Evolutionary conservation across 1,139 yeast genomes (phyloP), one percentile per base, ranked within the genome.

Genomic region (Hansenula lynferdii): DNA sequence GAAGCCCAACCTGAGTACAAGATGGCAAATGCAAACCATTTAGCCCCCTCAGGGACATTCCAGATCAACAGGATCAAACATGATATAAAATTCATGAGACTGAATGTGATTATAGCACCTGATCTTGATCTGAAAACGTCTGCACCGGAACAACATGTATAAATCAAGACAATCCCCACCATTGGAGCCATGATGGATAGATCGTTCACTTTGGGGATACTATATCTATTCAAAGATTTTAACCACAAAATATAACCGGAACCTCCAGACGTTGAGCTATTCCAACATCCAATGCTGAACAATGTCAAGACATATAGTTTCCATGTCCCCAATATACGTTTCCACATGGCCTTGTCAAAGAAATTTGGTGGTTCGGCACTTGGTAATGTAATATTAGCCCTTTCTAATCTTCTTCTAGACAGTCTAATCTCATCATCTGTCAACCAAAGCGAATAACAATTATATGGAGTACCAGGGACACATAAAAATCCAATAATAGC

Each of bases 391-490:
- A 41, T 72, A 69, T 42, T 66, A 60, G 40, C 41, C 12, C 45
- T 36, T 31, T 34, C 38, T 17, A 43, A 33, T 28, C 43, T 41
- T 28, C 40, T 42, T 30, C 61, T 48, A 15, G 64, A 63, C 9
- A 65, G 37, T 37, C 60, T 50, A 32, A 64, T 60, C 37, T 67
- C 71, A 38, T 64, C 69, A 17, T 60, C 57, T 12, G 62, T 56
- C n/a, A 50, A 38, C 15, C 33, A 45, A 5, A 50, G 18, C 4
- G 54, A 48, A 27, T 38, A 35, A 28, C 44, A 67, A 72, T 28
- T 28, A 3, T 18, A 68, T 18, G 90, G 90, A 25, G 84, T 79
- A 34, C 87, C 90, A 3, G 92, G 92, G 47, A 81, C 50, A 70
- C 50, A 51, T 74, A 73, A 50, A 77, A 69, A 0, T 89, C 90